A percentile compares a stretch with the other conserved stretches of the same genome.
These are phyloP conservation scores for Penicillium palitans DNA, from an alignment of 2,329 filamentous ascomycete species.

Conservation along the genomic window DNA sequence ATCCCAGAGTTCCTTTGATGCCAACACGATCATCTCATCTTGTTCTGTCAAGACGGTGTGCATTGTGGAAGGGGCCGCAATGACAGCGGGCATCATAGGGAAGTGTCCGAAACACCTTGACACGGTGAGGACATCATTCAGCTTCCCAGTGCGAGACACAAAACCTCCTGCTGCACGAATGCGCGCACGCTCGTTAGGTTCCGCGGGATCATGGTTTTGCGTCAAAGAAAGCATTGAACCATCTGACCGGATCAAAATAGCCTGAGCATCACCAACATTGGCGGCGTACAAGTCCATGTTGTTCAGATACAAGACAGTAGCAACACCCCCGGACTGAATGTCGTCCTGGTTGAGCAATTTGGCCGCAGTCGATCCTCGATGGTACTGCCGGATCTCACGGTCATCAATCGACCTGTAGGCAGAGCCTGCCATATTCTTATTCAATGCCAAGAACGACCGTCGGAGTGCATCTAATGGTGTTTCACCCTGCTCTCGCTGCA, in stretches of 20 bases:
- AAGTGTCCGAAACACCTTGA: slow-evolving; percentile 95
- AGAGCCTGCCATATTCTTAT: slow-evolving; percentile 88
- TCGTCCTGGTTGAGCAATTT: slow-evolving; percentile 86
- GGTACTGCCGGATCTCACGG: slow-evolving; percentile 57
- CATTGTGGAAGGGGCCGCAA: slow-evolving; percentile 82
- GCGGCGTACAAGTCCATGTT: slow-evolving; percentile 89
- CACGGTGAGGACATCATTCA: slow-evolving; percentile 89
- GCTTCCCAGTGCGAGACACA: slow-evolving; percentile 88
- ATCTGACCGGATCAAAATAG: slow-evolving; percentile 90
- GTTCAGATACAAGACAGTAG: slow-evolving; percentile 86
- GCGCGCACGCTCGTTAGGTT: slow-evolving; percentile 76
- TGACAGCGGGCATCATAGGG: slow-evolving; percentile 86
- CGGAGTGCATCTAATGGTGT: slow-evolving; percentile 79
- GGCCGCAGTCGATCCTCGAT: slow-evolving; percentile 70
- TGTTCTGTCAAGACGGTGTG: slow-evolving; percentile 78
- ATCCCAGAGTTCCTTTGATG: slow-evolving; percentile 92
- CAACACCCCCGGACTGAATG: slow-evolving; percentile 83
- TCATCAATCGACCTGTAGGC: slow-evolving; percentile 80
- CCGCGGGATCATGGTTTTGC: slow-evolving; percentile 88
- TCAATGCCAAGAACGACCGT: slow-evolving; percentile 81
- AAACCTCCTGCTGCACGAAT: slow-evolving; percentile 94
- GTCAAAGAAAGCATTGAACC: slow-evolving; percentile 82
- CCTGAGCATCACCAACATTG: slow-evolving; percentile 93
- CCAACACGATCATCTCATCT: slow-evolving; percentile 90
- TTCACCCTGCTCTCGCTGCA: slow-evolving; percentile 68